A percentile compares a stretch with the other conserved stretches of the same genome.
Conservation (phyloP, 176 grass and related monocot species). For the Sorghum bicolor region DNA sequence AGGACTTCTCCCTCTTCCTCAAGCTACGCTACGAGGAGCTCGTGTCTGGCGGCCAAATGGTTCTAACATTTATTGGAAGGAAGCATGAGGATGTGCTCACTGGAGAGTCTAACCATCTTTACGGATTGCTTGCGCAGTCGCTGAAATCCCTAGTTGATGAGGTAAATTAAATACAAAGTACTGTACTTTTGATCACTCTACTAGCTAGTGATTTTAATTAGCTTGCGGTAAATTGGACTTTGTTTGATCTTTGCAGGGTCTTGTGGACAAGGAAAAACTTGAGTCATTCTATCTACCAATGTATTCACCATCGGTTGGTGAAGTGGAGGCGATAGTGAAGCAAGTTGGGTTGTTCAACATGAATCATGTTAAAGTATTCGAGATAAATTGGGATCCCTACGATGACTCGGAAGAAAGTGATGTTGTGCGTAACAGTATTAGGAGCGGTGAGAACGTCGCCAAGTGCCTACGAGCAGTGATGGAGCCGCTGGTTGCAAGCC, state of each 20-base stretch:
- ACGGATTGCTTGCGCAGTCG: constrained; percentile 23
- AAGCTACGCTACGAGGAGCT: constrained; percentile 38
- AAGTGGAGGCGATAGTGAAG: constrained; percentile 13
- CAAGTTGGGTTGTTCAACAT: constrained; percentile 15
- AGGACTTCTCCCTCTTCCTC: constrained; percentile 51
- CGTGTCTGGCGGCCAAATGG: constrained; percentile 30
- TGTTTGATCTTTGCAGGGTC: background rate
- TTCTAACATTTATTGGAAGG: constrained; percentile 44
- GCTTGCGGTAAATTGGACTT: background rate
- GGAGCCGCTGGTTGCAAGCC: constrained; percentile 29
- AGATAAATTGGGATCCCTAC: constrained; percentile 25
- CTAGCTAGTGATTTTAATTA: background rate
- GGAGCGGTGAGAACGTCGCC: background rate
- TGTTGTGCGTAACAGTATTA: background rate
- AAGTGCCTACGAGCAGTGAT: constrained; percentile 17
- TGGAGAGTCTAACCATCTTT: constrained; percentile 1
- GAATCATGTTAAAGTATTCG: background rate
- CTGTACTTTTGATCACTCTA: background rate
- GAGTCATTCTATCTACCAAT: background rate
- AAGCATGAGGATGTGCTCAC: background rate
- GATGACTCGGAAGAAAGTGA: constrained; percentile 15
- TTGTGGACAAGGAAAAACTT: background rate
- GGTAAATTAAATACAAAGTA: background rate
- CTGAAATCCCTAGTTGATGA: constrained; percentile 22
- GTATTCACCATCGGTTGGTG: background rate